Evolutionary conservation across 2,329 filamentous ascomycete genomes (phyloP), one percentile per base, ranked within the genome.

Genomic region (Talaromyces sp.): DNA sequence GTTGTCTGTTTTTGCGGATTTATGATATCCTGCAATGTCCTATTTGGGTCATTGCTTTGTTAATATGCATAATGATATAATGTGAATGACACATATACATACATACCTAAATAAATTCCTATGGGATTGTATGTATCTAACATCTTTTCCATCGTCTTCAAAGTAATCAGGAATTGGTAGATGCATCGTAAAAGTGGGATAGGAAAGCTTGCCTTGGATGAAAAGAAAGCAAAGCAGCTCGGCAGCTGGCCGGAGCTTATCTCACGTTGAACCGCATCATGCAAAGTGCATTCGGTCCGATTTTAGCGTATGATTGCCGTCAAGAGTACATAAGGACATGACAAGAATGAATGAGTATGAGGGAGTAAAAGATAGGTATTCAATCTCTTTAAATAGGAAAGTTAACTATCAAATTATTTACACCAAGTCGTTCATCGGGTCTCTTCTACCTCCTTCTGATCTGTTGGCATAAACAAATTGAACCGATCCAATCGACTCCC

Each of bases 61-160:
- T 66, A 62, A 47, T 56, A 62, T 50, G 60, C 60, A 63, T 66
- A 66, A 66, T 63, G 52, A 66, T 52, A 63, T 54, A 63, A 66
- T 63, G 64, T 66, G 60, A 62, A 59, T 49, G 14, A 39, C 49
- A 63, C 41, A 63, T 63, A 47, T 56, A 52, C 33, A 56, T 56
- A 52, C 33, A 56, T 56, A 50, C 47, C n/a, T 52, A 56, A 24
- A 56, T 31, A 31, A 54, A 37, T 54, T 31, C 27, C 27, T 31
- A 27, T 54, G 50, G 37, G 50, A 8, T 37, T 54, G 3, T 62
- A 37, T 49, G 19, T 54, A 54, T 31, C 22, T 1, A 52, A 19
- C 9, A 6, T 54, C 49, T 54, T 5, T 27, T 54, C 35, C 27
- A 35, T 35, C 31, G 50, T 19, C 33, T 14, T 56, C 19, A 24